A percentile compares a stretch with the other conserved stretches of the same genome.
These are phyloP conservation scores for Rubia yunnanensis DNA, from an alignment of 257 asterid genomes.

Conservation along the genomic window DNA sequence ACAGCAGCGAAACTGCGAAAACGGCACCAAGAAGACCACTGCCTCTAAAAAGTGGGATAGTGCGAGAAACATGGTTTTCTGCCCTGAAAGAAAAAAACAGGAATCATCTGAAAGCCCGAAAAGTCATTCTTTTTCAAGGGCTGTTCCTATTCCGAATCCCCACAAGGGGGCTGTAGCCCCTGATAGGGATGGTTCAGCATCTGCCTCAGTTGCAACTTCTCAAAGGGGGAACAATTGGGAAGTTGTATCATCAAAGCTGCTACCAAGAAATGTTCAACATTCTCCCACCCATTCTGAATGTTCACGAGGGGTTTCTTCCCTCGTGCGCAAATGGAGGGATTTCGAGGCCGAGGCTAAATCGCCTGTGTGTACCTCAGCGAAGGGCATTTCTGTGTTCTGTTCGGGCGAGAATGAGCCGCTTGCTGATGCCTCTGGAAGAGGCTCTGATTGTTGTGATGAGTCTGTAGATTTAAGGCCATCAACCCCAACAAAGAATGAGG, in stretches of 20 bases:
- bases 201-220: conserved; percentile 8
- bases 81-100: conserved; percentile 7
- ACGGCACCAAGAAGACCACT: conserved; percentile 8
- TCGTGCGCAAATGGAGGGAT: conserved; percentile 64
- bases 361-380: conserved; percentile 12
- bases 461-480: conserved; percentile 10
- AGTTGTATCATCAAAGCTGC: background rate
- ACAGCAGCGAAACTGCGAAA: no score
- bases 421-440: background rate
- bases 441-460: conserved; percentile 18
- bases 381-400: conserved; percentile 5
- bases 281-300: conserved; percentile 16
- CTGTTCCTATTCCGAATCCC: conserved; percentile 5
- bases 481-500: conserved; percentile 26
- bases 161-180: background rate
- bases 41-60: conserved; percentile 22
- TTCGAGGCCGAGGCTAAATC: conserved; percentile 44
- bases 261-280: conserved; percentile 5
- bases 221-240: conserved; percentile 9
- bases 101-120: background rate
- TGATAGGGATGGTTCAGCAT: conserved; percentile 8
- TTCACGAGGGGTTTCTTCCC: conserved; percentile 60
- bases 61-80: conserved; percentile 24
- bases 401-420: conserved; percentile 8
- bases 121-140: background rate